A percentile compares a stretch with the other conserved stretches of the same genome.
Conservation (phyloP, 805 yeast species). For the Teunomyces funiuensis region DNA sequence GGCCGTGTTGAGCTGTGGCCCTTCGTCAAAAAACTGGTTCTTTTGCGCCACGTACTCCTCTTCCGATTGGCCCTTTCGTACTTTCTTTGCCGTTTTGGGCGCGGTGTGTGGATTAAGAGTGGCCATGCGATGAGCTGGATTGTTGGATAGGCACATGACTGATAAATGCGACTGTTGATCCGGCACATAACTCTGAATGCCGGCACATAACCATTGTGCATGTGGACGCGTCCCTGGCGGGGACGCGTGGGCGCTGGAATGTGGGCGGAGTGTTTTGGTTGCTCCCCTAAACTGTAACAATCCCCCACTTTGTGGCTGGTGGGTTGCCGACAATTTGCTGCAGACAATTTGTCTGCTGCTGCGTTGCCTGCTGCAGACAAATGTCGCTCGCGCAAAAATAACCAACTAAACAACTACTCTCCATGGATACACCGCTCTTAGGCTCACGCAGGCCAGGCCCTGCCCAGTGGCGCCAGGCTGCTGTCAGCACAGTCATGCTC, state of each 20-base stretch:
- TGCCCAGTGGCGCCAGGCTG: slow-evolving; percentile 5
- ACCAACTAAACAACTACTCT: no score
- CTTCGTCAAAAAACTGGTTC: slow-evolving; percentile 47
- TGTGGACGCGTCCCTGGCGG: no score
- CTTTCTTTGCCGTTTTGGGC: slow-evolving; percentile 8
- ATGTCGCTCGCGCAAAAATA: no score
- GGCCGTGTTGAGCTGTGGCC: slow-evolving; percentile 56
- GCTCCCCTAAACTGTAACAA: not conserved
- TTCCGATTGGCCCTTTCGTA: slow-evolving; percentile 68
- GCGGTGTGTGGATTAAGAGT: not conserved
- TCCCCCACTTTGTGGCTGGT: not conserved
- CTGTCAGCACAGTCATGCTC: slow-evolving; percentile 18
- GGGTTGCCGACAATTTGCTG: no score
- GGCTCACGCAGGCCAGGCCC: not conserved
- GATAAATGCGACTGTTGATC: no score
- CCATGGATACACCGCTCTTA: slow-evolving; percentile 3
- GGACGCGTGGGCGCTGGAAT: no score
- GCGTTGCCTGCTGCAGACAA: no score
- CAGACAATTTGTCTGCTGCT: no score
- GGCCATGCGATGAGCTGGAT: no score
- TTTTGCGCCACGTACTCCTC: slow-evolving; percentile 60
- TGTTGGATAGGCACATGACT: no score
- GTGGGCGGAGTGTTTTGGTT: not conserved
- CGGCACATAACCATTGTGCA: no score
- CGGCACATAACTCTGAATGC: no score